Percentiles rank a stretch among this genome's conserved stretches.
phyloP scores from a whole-genome alignment of 2,329 filamentous ascomycete genomes.

The Aspergillus sp. region DNA sequence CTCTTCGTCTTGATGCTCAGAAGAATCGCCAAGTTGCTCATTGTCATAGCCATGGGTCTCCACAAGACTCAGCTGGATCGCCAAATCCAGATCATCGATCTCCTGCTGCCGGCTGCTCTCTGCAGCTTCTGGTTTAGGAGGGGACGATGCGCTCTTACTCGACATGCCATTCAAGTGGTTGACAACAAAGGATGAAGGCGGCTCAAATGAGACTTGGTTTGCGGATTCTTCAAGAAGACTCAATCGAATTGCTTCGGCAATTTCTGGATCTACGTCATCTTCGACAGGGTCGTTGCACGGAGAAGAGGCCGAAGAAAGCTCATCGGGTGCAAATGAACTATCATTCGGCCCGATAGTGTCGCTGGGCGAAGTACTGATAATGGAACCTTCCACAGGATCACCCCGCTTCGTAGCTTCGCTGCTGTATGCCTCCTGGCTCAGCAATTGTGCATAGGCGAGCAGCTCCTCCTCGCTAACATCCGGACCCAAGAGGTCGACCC shows the following conservation, averaged over 20 bases:
- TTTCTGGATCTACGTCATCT: slow-evolving; percentile 56
- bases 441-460: slow-evolving; percentile 61
- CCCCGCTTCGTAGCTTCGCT: slow-evolving; percentile 50
- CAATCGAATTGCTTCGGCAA: slow-evolving; percentile 63
- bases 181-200: slow-evolving; percentile 31
- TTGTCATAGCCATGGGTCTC: slow-evolving; percentile 55
- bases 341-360: slow-evolving; percentile 36
- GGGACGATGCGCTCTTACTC: slow-evolving; percentile 16
- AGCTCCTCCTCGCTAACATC: slow-evolving; percentile 62
- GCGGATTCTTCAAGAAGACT: slow-evolving; percentile 42
- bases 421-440: slow-evolving; percentile 60
- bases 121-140: slow-evolving; percentile 19
- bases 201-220: slow-evolving; percentile 10
- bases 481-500: slow-evolving; percentile 68
- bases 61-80: slow-evolving; percentile 61
- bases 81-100: slow-evolving; percentile 60
- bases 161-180: slow-evolving; percentile 34
- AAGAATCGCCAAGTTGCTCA: slow-evolving; percentile 27
- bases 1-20: slow-evolving; percentile 28
- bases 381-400: slow-evolving; percentile 42
- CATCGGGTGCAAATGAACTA: slow-evolving; percentile 29
- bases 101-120: slow-evolving; percentile 47
- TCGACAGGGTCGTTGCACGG: slow-evolving; percentile 42
- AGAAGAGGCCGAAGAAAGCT: slow-evolving; percentile 38
- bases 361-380: slow-evolving; percentile 38